Percentiles rank a stretch among this genome's conserved stretches.
These are phyloP conservation scores for Pachyrhizus erosus DNA, from an alignment of 306 rosid species.

Conservation along the genomic window DNA sequence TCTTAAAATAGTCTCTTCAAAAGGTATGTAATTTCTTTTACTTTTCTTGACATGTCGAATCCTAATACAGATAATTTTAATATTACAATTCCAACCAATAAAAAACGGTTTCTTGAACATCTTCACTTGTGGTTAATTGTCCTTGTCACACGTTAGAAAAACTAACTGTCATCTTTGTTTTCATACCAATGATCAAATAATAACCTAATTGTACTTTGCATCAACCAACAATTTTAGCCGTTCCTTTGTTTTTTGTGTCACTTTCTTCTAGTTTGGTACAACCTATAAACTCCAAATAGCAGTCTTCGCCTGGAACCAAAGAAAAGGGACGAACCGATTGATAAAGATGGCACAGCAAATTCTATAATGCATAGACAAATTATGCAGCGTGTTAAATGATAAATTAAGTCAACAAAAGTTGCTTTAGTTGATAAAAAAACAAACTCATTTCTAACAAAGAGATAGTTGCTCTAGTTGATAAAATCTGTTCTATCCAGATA, in stretches of 20 bases:
- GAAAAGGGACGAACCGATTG: neutral
- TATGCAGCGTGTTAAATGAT: neutral
- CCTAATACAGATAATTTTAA: neutral
- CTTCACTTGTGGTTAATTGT: neutral
- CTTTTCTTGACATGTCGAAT: neutral
- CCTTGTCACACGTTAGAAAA: neutral
- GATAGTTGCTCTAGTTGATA: too few species aligned
- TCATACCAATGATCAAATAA: neutral
- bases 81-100: neutral
- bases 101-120: neutral
- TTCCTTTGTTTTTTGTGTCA: slow-evolving; percentile 1
- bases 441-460: too few species aligned
- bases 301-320: neutral
- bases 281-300: slow-evolving; percentile 10
- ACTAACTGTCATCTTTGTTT: neutral
- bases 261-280: slow-evolving; percentile 35
- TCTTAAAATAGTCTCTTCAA: neutral
- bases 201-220: neutral
- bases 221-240: neutral
- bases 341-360: neutral
- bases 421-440: too few species aligned
- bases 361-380: slow-evolving; percentile 5
- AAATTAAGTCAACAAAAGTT: too few species aligned
- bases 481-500: too few species aligned
- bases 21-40: neutral